Evolutionary conservation across 352 stramenopile species (phyloP), one percentile per base, ranked within the genome.

Genomic region (Globisporangium yorkense): DNA sequence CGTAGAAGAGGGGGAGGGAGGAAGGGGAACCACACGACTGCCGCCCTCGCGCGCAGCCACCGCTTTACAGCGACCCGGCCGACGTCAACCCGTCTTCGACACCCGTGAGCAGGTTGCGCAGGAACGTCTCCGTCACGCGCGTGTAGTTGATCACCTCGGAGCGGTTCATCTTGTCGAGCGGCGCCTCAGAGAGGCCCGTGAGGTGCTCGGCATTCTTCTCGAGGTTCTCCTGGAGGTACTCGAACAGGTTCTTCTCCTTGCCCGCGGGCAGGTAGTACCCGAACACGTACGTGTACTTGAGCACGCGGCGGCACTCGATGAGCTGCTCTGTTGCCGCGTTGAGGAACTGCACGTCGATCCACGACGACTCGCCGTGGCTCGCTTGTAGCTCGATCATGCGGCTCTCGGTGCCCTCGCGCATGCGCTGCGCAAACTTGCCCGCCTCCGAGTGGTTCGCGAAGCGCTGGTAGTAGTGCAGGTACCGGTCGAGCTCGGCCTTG

Each of bases 381-480:
- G 97, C 90, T 70, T 98, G 94, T 15, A 99, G 77, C 50, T 97
- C 76, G 27, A 98, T 80, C 96, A 99, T 99, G 31, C 96, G 77
- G 39, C 75, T 70, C 67, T 99, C 96, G 1, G 96, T 98, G 56
- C 93, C 82, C 67, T 98, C 91, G 33, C 97, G 85, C 80, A 98
- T 97, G 60, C 96, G 96, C 57, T 96, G 83, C 2, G 97, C 97
- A 86, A 99, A 99, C 62, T 98, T 97, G 59, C 98, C 90, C 6
- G 94, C 97, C 59, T 97, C 84, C 12, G 94, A 88, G 75, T 99
- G 97, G 54, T 96, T 97, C 51, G 98, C 95, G 50, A 94, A 99
- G 33, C 97, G 94, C 74, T 99, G 94, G 85, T 99, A 99, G 75
- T 99, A 99, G 74, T 99, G 97, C 48, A 99, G 77, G 77, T 99